phyloP scores from a whole-genome alignment of 1,139 yeast species.

The Suhomyces guaymorum region DNA sequence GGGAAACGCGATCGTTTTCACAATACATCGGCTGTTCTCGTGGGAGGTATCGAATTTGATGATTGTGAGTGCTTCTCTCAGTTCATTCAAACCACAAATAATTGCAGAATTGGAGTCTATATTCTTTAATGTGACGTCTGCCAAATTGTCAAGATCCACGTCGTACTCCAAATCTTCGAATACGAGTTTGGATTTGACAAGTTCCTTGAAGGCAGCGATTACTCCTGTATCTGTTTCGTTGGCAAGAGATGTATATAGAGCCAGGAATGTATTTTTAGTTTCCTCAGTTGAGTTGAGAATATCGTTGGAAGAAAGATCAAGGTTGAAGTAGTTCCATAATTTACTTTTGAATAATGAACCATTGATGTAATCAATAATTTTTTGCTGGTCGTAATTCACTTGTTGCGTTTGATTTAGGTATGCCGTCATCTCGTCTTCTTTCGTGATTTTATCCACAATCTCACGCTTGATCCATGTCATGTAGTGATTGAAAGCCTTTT shows the following conservation, averaged over 20 bases:
- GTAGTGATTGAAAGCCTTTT: conserved; percentile 51
- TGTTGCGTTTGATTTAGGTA: conserved; percentile 22
- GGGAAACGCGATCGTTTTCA: conserved; percentile 2
- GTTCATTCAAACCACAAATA: conserved; percentile 11
- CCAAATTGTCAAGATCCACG: background rate
- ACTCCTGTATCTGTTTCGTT: conserved; percentile 14
- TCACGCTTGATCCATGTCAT: conserved; percentile 47
- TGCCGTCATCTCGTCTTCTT: conserved; percentile 37
- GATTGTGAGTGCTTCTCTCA: background rate
- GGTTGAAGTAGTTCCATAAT: conserved; percentile 25
- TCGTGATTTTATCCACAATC: conserved; percentile 37
- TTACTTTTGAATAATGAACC: conserved; percentile 27
- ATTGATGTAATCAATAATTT: conserved; percentile 35
- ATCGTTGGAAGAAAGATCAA: conserved; percentile 22
- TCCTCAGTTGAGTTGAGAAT: conserved; percentile 12
- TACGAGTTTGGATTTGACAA: conserved; percentile 16
- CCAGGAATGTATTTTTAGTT: conserved; percentile 10
- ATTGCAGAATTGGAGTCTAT: conserved; percentile 4
- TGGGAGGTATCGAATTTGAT: conserved; percentile 4
- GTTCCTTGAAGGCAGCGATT: conserved; percentile 16
- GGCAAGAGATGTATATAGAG: conserved; percentile 13
- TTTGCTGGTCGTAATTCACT: conserved; percentile 24
- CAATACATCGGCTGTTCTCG: no score
- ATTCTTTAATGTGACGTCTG: conserved; percentile 7
- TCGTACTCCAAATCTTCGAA: conserved; percentile 3